phyloP scores from a whole-genome alignment of 2,329 filamentous ascomycete species.

The Purpureocillium takamizusanense region DNA sequence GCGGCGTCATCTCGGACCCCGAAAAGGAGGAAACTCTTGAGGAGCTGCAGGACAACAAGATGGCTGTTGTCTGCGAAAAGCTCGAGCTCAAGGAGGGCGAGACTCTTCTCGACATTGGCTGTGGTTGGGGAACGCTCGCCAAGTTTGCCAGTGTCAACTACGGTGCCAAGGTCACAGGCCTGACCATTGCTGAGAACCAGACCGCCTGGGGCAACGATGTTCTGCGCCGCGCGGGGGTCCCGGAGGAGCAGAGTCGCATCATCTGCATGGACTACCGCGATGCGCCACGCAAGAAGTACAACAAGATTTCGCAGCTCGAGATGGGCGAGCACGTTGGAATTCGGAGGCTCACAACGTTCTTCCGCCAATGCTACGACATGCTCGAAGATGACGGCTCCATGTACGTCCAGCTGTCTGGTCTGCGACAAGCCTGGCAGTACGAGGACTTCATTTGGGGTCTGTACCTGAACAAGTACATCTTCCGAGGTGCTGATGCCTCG shows the following conservation, averaged over 20 bases:
- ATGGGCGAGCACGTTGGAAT: constrained; percentile 78
- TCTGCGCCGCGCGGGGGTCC: constrained; percentile 66
- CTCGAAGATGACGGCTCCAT: constrained; percentile 88
- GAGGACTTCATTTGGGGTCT: constrained; percentile 94
- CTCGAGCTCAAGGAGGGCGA: constrained; percentile 63
- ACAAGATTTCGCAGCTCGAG: constrained; percentile 92
- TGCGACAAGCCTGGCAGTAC: constrained; percentile 90
- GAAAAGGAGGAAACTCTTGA: constrained; percentile 83
- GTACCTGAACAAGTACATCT: constrained; percentile 98
- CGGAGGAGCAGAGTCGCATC: constrained; percentile 76
- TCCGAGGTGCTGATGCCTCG: constrained; percentile 88
- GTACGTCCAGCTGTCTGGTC: constrained; percentile 85
- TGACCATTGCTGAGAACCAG: constrained; percentile 88
- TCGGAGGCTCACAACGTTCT: constrained; percentile 68
- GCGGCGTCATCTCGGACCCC: constrained; percentile 57
- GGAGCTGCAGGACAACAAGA: constrained; percentile 86
- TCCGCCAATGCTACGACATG: constrained; percentile 83
- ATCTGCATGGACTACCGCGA: constrained; percentile 90
- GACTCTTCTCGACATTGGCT: constrained; percentile 81
- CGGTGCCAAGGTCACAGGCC: constrained; percentile 70
- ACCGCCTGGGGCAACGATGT: constrained; percentile 89
- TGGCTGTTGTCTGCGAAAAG: constrained; percentile 89
- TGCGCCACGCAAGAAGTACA: constrained; percentile 72
- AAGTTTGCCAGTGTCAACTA: constrained; percentile 87
- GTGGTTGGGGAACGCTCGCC: constrained; percentile 89